Percentiles rank a stretch among this genome's conserved stretches.
Evolutionary conservation across 805 yeast genomes (phyloP).

Genomic region (Ogataea nitratoaversa): DNA sequence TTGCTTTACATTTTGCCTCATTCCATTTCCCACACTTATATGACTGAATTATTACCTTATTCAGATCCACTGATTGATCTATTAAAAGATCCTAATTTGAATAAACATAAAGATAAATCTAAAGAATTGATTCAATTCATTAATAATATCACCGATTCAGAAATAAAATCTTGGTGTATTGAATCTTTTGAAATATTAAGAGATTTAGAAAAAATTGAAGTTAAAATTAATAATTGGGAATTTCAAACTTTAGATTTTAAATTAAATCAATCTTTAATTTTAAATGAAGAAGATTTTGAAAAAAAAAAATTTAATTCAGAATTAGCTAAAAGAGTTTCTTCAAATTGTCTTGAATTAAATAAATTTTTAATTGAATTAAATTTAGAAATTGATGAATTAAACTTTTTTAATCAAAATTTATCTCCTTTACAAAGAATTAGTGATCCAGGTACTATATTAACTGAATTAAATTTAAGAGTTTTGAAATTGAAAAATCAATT

Average conservation of each 20-base stretch:
- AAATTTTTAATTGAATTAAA: constrained; percentile 38
- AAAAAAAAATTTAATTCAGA: constrained; percentile 47
- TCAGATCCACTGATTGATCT: constrained; percentile 45
- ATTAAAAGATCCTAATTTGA: constrained; percentile 46
- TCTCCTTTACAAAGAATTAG: constrained; percentile 45
- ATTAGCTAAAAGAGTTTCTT: constrained; percentile 50
- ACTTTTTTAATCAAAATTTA: constrained; percentile 37
- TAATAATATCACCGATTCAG: constrained; percentile 40
- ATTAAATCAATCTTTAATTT: constrained; percentile 28
- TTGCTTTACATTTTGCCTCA: no score
- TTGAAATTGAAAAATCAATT: constrained; percentile 48
- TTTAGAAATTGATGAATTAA: constrained; percentile 43
- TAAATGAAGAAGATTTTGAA: constrained; percentile 17
- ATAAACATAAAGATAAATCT: constrained; percentile 36
- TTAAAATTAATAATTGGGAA: constrained; percentile 50
- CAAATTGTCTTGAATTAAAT: constrained; percentile 46
- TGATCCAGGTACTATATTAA: constrained; percentile 48
- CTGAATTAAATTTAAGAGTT: constrained; percentile 40
- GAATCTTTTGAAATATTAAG: constrained; percentile 43
- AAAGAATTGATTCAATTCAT: constrained; percentile 38
- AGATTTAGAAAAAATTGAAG: constrained; percentile 46
- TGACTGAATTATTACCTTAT: constrained; percentile 30
- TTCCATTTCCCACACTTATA: neutral
- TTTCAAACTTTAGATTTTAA: constrained; percentile 48
- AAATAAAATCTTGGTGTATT: constrained; percentile 45